Conservation (phyloP, 2,329 filamentous ascomycete genomes). For the Fusarium annulatum region DNA sequence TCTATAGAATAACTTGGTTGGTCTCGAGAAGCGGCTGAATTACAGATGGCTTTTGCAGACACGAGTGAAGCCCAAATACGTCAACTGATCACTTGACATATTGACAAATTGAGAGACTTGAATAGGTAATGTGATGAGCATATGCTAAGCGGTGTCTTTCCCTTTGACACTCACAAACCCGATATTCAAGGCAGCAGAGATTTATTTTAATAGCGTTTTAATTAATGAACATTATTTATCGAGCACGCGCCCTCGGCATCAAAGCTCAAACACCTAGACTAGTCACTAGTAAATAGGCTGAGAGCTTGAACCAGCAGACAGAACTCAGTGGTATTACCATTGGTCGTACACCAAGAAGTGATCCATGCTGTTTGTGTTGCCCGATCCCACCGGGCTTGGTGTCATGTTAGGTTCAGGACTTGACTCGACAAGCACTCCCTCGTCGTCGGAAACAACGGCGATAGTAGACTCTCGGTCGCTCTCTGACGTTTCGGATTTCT, state of each 20-base stretch:
- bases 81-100: background rate
- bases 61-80: rapidly evolving
- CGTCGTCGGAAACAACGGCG: background rate
- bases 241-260: rapidly evolving
- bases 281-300: too few species aligned
- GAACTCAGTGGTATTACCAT: background rate
- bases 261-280: background rate
- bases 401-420: too few species aligned
- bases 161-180: background rate
- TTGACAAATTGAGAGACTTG: background rate
- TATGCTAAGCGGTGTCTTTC: background rate
- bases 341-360: background rate
- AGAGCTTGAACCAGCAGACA: too few species aligned
- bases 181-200: rapidly evolving
- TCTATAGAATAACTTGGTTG: rapidly evolving
- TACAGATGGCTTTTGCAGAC: rapidly evolving
- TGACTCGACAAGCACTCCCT: background rate
- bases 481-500: background rate
- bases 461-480: background rate
- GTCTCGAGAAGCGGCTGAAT: rapidly evolving
- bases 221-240: rapidly evolving
- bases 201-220: rapidly evolving
- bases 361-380: background rate
- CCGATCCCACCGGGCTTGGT: background rate
- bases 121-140: background rate